A percentile compares a stretch with the other conserved stretches of the same genome.
Conservation (phyloP, 495 filamentous ascomycete genomes). For the Penicillium goetzii region DNA sequence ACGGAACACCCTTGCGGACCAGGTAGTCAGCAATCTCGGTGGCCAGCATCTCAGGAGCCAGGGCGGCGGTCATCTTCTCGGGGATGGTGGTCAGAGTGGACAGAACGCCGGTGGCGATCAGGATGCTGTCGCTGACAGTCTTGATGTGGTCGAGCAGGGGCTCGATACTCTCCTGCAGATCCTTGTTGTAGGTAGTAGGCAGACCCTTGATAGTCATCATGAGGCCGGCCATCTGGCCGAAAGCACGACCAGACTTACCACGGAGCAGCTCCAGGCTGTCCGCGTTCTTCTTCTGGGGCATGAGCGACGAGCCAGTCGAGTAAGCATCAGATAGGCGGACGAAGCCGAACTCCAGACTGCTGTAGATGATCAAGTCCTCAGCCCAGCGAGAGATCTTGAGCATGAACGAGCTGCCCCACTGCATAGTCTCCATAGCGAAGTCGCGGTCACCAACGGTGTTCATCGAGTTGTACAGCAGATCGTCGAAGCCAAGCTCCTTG, state of each 20-base stretch:
- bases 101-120: constrained; percentile 80
- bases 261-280: constrained; percentile 87
- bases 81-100: constrained; percentile 67
- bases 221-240: constrained; percentile 87
- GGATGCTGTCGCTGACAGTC: constrained; percentile 82
- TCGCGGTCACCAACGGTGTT: constrained; percentile 83
- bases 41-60: constrained; percentile 75
- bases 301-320: constrained; percentile 79
- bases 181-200: constrained; percentile 93
- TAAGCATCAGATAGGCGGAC: constrained; percentile 84
- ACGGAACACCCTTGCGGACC: constrained; percentile 82
- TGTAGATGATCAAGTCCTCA: constrained; percentile 91
- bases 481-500: constrained; percentile 84
- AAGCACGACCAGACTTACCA: constrained; percentile 82
- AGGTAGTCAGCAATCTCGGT: constrained; percentile 91
- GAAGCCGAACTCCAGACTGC: constrained; percentile 79
- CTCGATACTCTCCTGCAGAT: constrained; percentile 89
- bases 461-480: constrained; percentile 82
- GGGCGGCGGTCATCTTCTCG: constrained; percentile 76
- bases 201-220: constrained; percentile 88
- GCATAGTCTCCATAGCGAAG: constrained; percentile 87
- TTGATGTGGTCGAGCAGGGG: constrained; percentile 86
- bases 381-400: constrained; percentile 84
- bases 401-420: constrained; percentile 87
- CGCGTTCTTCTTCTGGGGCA: constrained; percentile 85